A percentile compares a stretch with the other conserved stretches of the same genome.
These are phyloP conservation scores for Excoecaria agallocha DNA, from an alignment of 345 rosid species.

Conservation along the genomic window DNA sequence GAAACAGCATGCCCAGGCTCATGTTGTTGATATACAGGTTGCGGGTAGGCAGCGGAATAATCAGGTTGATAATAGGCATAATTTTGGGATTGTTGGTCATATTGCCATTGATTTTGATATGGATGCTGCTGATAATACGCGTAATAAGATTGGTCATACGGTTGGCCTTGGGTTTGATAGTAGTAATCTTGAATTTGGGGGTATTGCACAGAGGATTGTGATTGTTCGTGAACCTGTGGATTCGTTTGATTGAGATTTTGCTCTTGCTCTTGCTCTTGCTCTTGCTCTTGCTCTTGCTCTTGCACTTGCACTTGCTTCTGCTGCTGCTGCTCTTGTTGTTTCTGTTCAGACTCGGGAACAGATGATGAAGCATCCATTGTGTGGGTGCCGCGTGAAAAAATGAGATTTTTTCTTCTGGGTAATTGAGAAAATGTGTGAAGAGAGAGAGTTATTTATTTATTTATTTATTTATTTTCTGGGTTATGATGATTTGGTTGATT, in stretches of 20 bases:
- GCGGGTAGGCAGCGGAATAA: conserved; percentile 7
- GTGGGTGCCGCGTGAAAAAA: neutral
- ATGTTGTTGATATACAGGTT: conserved; percentile 1
- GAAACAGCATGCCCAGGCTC: neutral
- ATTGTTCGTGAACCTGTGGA: neutral
- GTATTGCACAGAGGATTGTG: neutral
- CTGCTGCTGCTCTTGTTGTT: neutral
- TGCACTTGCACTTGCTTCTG: too few relatives aligned
- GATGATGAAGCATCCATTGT: neutral
- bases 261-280: neutral
- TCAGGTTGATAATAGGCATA: conserved; percentile 10
- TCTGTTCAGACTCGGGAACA: neutral
- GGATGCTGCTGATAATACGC: conserved; percentile 11
- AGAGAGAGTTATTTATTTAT: too few relatives aligned
- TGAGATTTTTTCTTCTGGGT: too few relatives aligned
- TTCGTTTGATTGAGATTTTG: neutral
- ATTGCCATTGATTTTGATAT: conserved; percentile 12
- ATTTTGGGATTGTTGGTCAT: conserved; percentile 2
- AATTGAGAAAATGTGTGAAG: too few relatives aligned
- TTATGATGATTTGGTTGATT: neutral
- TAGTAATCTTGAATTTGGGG: conserved; percentile 11
- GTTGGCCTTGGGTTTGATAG: conserved; percentile 17
- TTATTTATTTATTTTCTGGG: too few relatives aligned
- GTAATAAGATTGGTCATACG: conserved; percentile 13
- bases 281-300: neutral